A percentile compares a stretch with the other conserved stretches of the same genome.
These are phyloP conservation scores for Ceratocystis alfenasii DNA, from an alignment of 2,329 filamentous ascomycete species.

Conservation along the genomic window DNA sequence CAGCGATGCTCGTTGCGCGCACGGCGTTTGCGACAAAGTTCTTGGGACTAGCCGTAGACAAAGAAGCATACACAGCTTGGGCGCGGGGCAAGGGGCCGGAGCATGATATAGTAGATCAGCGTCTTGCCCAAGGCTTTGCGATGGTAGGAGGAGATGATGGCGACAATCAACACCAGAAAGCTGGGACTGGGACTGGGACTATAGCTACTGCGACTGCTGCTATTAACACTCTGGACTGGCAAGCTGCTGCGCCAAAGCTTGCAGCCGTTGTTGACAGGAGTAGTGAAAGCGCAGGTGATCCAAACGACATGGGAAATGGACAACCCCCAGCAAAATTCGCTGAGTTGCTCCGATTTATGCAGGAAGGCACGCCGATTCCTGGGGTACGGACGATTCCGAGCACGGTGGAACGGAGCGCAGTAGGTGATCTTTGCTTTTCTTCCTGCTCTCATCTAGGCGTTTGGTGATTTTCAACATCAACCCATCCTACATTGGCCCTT, in stretches of 20 bases:
- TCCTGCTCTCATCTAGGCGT: neutral
- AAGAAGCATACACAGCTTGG: slow-evolving; percentile 56
- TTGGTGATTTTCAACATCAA: neutral
- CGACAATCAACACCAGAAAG: neutral
- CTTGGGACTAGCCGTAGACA: slow-evolving; percentile 47
- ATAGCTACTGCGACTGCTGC: slow-evolving; percentile 8
- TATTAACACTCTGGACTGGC: slow-evolving; percentile 33
- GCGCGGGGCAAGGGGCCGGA: slow-evolving; percentile 31
- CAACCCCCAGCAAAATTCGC: slow-evolving; percentile 46
- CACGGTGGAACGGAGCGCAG: slow-evolving; percentile 60
- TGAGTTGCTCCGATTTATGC: slow-evolving; percentile 74
- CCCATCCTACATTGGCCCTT: no score
- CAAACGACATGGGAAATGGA: slow-evolving; percentile 23
- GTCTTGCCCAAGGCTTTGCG: slow-evolving; percentile 28
- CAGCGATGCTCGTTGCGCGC: slow-evolving; percentile 37
- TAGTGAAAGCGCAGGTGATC: neutral
- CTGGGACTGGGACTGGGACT: slow-evolving; percentile 15
- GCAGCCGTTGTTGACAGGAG: slow-evolving; percentile 37
- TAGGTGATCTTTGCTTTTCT: slow-evolving; percentile 32
- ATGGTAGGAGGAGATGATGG: neutral
- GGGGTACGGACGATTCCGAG: slow-evolving; percentile 80
- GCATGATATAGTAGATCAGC: slow-evolving; percentile 29
- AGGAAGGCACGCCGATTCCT: slow-evolving; percentile 68
- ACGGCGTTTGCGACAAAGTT: slow-evolving; percentile 51
- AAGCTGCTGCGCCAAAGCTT: slow-evolving; percentile 38